A percentile compares a stretch with the other conserved stretches of the same genome.
Evolutionary conservation across 805 yeast species (phyloP).

Genomic region (Candida multigemmis): DNA sequence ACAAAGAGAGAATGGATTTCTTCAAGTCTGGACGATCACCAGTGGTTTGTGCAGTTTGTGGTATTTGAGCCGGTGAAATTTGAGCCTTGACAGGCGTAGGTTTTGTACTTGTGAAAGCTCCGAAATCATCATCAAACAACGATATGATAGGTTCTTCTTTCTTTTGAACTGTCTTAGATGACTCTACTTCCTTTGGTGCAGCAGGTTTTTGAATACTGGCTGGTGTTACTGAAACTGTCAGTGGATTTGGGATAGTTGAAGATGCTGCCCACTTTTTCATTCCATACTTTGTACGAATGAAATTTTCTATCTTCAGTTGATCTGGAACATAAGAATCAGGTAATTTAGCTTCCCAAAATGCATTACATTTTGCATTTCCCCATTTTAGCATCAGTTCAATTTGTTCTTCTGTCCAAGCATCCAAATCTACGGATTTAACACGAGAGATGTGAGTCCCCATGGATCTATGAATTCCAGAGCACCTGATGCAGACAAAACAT

Average conservation of each 20-base stretch:
- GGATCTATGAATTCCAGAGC: conserved; percentile 92
- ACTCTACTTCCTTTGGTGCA: background rate
- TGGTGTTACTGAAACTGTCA: conserved; percentile 6
- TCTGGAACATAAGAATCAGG: conserved; percentile 71
- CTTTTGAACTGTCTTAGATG: background rate
- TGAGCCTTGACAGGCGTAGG: conserved; percentile 1
- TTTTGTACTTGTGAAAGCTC: conserved; percentile 23
- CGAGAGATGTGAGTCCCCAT: conserved; percentile 93
- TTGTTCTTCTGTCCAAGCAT: conserved; percentile 95
- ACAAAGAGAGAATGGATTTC: conserved; percentile 82
- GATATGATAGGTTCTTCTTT: conserved; percentile 1
- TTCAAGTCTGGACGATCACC: conserved; percentile 75
- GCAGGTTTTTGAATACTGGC: conserved; percentile 1
- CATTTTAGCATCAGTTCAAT: conserved; percentile 71
- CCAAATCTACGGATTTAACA: conserved; percentile 90
- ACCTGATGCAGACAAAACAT: conserved; percentile 83
- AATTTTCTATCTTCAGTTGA: conserved; percentile 76
- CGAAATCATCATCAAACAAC: conserved; percentile 33
- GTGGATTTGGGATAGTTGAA: conserved; percentile 52
- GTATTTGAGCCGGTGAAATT: conserved; percentile 6
- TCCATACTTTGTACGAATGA: conserved; percentile 88
- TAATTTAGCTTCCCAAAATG: conserved; percentile 75
- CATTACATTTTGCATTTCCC: conserved; percentile 78
- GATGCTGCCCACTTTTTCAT: conserved; percentile 75
- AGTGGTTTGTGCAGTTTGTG: conserved; percentile 24